Base-by-base conservation (phyloP, 2,329 filamentous ascomycete species). In the Cadophora sp. region DNA sequence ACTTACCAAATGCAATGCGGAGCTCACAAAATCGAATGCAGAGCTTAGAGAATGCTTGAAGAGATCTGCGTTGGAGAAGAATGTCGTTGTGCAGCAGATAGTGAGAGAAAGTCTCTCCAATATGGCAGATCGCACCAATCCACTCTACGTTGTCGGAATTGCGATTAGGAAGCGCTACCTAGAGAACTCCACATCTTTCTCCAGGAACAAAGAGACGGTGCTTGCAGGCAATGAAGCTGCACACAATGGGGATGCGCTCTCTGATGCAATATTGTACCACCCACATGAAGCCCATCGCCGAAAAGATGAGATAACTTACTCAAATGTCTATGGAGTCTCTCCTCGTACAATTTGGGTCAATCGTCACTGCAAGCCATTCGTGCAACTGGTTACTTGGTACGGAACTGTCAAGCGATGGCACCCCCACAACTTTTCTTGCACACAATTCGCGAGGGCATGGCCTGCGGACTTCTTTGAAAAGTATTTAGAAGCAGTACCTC, bases 301-400 rank as follows among this genome's bases (percentile, higher is more conserved):
- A 9, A 9, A 24, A 22, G 55, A 59, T n/a, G 6, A 8, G n/a
- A 1, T 34, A 40, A 40, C 19, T 14, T 59, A 59, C 12, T 14
- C 22, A 3, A 40, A 59, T 5, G 40, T 40, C 11, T 59, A 59
- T 24, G 55, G 55, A 12, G 1, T 59, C 2, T 4, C 7, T 16
- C 31, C 55, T 14, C n/a, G 11, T 4, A 3, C 16, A 4, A 31
- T 59, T n/a, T 59, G 55, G 55, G 6, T 16, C 4, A 16, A 40
- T 14, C 19, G 16, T 6, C 2, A 40, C 55, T 59, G 55, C n/a
- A 26, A 40, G 11, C 31, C 19, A 16, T 59, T 59, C n/a, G 4
- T 40, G 14, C n/a, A 59, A 22, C 31, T 59, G 22, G 19, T 59
- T 12, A 59, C 55, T 40, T 59, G 55, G 31, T 59, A 59, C 34